These are phyloP conservation scores for Ogataea trehaloabstinens DNA, from an alignment of 805 yeast species.

Conservation along the genomic window DNA sequence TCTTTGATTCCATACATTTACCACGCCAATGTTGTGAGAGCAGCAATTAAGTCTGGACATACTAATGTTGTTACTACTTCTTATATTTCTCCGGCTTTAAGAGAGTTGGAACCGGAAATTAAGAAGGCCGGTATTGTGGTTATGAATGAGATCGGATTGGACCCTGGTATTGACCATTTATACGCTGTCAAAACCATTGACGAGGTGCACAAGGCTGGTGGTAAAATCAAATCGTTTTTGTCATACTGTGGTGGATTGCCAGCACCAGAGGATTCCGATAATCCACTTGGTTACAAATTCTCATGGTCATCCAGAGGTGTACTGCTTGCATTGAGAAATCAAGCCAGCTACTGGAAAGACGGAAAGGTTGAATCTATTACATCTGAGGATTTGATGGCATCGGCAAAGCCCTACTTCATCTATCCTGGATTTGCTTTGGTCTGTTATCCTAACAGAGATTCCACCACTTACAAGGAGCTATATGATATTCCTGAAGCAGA, in stretches of 20 bases:
- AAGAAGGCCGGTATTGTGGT: slow-evolving; percentile 94
- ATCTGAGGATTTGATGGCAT: slow-evolving; percentile 90
- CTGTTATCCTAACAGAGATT: slow-evolving; percentile 97
- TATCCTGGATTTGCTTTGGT: slow-evolving; percentile 95
- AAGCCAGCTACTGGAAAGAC: slow-evolving; percentile 84
- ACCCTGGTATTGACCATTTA: slow-evolving; percentile 98
- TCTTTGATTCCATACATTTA: slow-evolving; percentile 94
- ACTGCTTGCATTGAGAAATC: slow-evolving; percentile 88
- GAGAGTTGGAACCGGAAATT: slow-evolving; percentile 80
- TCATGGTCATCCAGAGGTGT: slow-evolving; percentile 99
- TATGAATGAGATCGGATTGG: slow-evolving; percentile 98
- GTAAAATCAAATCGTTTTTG: slow-evolving; percentile 90
- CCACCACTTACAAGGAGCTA: slow-evolving; percentile 87
- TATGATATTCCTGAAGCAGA: slow-evolving; percentile 97
- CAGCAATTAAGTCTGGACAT: slow-evolving; percentile 87
- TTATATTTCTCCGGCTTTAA: slow-evolving; percentile 91
- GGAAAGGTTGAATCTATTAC: slow-evolving; percentile 77
- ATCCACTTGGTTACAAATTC: slow-evolving; percentile 97
- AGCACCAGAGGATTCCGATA: slow-evolving; percentile 96
- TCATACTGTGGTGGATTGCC: slow-evolving; percentile 99
- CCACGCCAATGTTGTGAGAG: slow-evolving; percentile 89
- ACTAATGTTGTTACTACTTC: slow-evolving; percentile 90
- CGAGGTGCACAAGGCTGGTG: slow-evolving; percentile 88
- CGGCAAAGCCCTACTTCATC: slow-evolving; percentile 92
- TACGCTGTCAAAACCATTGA: slow-evolving; percentile 98